These are phyloP conservation scores for Pholiota molesta DNA, from an alignment of 768 basidiomycete genomes.

Conservation along the genomic window DNA sequence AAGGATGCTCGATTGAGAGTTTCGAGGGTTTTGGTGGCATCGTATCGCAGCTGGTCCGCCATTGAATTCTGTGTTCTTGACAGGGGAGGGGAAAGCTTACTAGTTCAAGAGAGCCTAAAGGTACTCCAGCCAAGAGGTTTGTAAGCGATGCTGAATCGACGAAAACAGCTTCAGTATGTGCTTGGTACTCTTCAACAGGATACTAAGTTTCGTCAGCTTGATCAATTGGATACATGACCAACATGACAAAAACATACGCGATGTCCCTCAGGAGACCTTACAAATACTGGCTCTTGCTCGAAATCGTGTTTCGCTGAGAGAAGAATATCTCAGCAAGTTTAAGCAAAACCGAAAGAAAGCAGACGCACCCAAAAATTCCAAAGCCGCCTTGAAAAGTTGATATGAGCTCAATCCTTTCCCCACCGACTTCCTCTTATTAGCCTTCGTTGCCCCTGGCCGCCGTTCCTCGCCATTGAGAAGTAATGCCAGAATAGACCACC, in stretches of 20 bases:
- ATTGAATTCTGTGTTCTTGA: background rate
- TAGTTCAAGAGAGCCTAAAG: slow-evolving; percentile 76
- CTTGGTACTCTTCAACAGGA: slow-evolving; percentile 56
- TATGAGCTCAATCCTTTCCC: slow-evolving; percentile 89
- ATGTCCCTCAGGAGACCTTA: slow-evolving; percentile 58
- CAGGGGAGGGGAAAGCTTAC: slow-evolving; percentile 40
- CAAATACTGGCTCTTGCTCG: slow-evolving; percentile 53
- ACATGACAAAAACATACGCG: slow-evolving; percentile 41
- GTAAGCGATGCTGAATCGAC: slow-evolving; percentile 78
- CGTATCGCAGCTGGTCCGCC: slow-evolving; percentile 61
- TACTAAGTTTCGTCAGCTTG: slow-evolving; percentile 42
- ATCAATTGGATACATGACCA: background rate
- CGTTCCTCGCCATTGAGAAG: slow-evolving; percentile 71
- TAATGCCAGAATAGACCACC: slow-evolving; percentile 63
- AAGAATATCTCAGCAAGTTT: background rate
- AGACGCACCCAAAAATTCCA: slow-evolving; percentile 80
- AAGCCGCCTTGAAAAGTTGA: slow-evolving; percentile 82
- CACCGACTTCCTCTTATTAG: slow-evolving; percentile 54
- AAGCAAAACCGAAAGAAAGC: background rate
- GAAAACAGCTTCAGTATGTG: slow-evolving; percentile 58
- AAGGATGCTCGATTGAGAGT: slow-evolving; percentile 50
- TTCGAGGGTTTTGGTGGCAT: slow-evolving; percentile 76
- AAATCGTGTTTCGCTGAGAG: slow-evolving; percentile 73
- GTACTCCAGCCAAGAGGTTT: slow-evolving; percentile 79
- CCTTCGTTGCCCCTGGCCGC: slow-evolving; percentile 28